Percentiles rank a stretch among this genome's conserved stretches.
Conservation (phyloP, 345 rosid genomes). For the Syzygium grande region DNA sequence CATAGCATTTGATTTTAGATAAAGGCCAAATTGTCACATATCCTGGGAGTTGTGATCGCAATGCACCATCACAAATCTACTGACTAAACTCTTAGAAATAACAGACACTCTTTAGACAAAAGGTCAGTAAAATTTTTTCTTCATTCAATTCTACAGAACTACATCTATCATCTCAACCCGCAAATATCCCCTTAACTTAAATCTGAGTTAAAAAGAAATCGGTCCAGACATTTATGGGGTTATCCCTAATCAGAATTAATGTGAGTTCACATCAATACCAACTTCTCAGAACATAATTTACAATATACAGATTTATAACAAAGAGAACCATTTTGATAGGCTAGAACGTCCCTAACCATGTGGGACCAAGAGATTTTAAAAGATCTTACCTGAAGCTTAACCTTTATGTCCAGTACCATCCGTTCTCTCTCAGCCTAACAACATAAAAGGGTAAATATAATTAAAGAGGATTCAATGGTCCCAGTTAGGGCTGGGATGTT, state of each 20-base stretch:
- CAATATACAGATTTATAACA: not conserved
- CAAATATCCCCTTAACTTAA: not conserved
- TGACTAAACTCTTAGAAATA: not conserved
- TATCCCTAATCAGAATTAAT: not conserved
- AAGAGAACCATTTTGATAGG: not conserved
- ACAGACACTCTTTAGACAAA: not conserved
- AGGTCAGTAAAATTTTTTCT: not conserved
- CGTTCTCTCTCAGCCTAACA: slow-evolving; percentile 89
- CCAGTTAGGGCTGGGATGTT: slow-evolving; percentile 1
- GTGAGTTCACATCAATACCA: not conserved
- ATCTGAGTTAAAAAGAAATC: not conserved
- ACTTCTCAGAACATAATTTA: not conserved
- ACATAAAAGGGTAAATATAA: not conserved
- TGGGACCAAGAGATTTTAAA: not conserved
- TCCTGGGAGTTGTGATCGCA: not conserved
- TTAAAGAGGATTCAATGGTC: not conserved
- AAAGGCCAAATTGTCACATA: not conserved
- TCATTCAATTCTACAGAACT: not conserved
- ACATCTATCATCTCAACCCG: not conserved
- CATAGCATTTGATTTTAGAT: not conserved
- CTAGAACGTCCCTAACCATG: not conserved
- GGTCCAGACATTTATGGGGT: not conserved
- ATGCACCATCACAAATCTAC: not conserved
- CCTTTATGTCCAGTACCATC: slow-evolving; percentile 98
- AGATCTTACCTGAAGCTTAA: slow-evolving; percentile 79